Evolutionary conservation across 2,329 filamentous ascomycete genomes (phyloP), one percentile per base, ranked within the genome.

Genomic region (Pseudogymnoascus sp.): DNA sequence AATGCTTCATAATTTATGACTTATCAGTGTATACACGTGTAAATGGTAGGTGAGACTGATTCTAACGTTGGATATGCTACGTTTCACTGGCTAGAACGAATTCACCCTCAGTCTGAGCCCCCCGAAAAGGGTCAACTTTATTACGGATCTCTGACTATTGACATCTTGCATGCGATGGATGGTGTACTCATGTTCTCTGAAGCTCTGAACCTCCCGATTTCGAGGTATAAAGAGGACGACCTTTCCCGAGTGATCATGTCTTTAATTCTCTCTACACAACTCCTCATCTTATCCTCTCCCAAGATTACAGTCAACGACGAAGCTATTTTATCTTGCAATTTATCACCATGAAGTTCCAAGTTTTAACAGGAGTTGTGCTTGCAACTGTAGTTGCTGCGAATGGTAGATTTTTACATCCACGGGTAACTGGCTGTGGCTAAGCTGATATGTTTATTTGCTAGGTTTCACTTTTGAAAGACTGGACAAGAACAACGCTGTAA

Each of bases 381-480:
- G 42, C 53, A 53, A 60, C 29, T 10, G 23, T 37, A 26, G 33
- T 37, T 61, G 37, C 40, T n/a, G 17, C 62, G 19, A 33, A 33
- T 37, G 38, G 56, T 63, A 60, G 9, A 53, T n/a, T 38, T 29
- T 13, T 4, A 19, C 5, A 13, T 26, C 7, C 11, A 11, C 29
- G n/a, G 21, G 33, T 5, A 7, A 37, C 6, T 26, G 1, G 10
- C 7, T 17, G 38, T 61, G 3, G 19, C 6, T 9, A 33, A n/a
- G 46, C 46, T 53, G 9, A 53, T 53, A 53, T 53, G n/a, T 53
- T 19, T 9, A 2, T 29, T 10, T 61, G 38, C 1, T 2, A 29
- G 62, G 38, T 5, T 63, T 63, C 68, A 73, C 69, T 7, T 75
- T 73, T 61, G 75, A 76, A 67, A 71, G 74, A 31, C 70, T 76